Conservation (phyloP, 352 stramenopile genomes). For the Phytophthora quininea region DNA sequence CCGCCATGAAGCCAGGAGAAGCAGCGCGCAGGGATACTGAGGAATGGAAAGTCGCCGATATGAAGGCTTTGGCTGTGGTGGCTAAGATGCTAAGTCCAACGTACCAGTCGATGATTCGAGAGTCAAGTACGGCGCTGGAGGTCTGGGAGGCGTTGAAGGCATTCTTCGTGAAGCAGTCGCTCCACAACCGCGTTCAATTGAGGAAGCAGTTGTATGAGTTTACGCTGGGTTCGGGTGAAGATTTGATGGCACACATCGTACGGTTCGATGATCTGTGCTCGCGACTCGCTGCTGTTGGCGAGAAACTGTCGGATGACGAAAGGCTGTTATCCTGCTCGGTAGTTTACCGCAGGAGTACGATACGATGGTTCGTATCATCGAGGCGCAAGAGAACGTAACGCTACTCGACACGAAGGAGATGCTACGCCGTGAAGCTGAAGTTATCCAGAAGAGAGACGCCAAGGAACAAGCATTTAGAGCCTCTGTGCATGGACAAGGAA, state of each 20-base stretch:
- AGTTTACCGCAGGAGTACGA: slow-evolving; percentile 23
- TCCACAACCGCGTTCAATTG: slow-evolving; percentile 18
- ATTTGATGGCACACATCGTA: slow-evolving; percentile 21
- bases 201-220: slow-evolving; percentile 21
- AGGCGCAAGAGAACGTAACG: slow-evolving; percentile 9
- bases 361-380: slow-evolving; percentile 25
- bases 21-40: slow-evolving; percentile 4
- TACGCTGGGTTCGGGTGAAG: slow-evolving; percentile 1
- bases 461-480: slow-evolving; percentile 16
- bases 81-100: slow-evolving; percentile 12
- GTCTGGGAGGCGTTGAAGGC: slow-evolving; percentile 9
- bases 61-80: slow-evolving; percentile 24
- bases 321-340: slow-evolving; percentile 15
- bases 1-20: slow-evolving; percentile 15
- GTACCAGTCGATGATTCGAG: slow-evolving; percentile 10
- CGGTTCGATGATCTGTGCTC: slow-evolving; percentile 25
- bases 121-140: neutral
- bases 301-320: slow-evolving; percentile 21
- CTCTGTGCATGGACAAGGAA: neutral
- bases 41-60: slow-evolving; percentile 28
- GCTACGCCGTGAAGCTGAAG: slow-evolving; percentile 18
- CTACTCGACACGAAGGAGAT: slow-evolving; percentile 30
- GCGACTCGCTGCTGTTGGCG: slow-evolving; percentile 10
- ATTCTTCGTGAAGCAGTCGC: slow-evolving; percentile 13
- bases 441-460: slow-evolving; percentile 4